Conservation (phyloP, 2,329 filamentous ascomycete species). For the Monilinia fructigena region DNA sequence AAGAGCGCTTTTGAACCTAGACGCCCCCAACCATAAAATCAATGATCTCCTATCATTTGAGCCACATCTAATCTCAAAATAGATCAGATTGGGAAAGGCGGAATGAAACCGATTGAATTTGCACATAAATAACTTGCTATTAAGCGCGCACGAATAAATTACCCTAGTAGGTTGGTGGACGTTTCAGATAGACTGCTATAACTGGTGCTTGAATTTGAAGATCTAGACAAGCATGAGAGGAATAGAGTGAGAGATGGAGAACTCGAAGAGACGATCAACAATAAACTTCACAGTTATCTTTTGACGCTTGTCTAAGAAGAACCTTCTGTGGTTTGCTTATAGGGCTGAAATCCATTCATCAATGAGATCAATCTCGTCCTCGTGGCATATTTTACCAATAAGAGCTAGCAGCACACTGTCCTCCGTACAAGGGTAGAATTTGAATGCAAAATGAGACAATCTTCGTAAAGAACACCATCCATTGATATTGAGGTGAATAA, state of each 20-base stretch:
- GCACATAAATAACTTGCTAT: conserved; percentile 14
- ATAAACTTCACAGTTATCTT: not conserved
- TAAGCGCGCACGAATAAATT: conserved; percentile 8
- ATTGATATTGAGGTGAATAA: not conserved
- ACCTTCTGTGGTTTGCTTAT: not conserved
- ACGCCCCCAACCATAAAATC: conserved; percentile 6
- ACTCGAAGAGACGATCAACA: not conserved
- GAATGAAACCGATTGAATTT: conserved; percentile 12
- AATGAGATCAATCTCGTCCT: not conserved
- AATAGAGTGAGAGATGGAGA: not conserved
- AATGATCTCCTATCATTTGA: conserved; percentile 5
- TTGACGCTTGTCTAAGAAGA: not conserved
- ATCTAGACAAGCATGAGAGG: not conserved
- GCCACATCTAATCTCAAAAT: conserved; percentile 25
- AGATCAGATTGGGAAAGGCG: conserved; percentile 16
- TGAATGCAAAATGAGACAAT: not conserved
- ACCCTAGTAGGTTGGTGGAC: not conserved
- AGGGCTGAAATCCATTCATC: conserved; percentile 13
- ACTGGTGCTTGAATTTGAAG: not conserved
- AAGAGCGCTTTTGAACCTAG: conserved; percentile 13
- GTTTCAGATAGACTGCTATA: conserved; percentile 10
- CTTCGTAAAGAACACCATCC: conserved; percentile 12
- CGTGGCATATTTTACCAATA: conserved; percentile 1
- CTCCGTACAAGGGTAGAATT: not conserved
- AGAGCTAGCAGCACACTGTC: not conserved